Conservation (phyloP, 2,329 filamentous ascomycete species). For the Penicillium sp. region DNA sequence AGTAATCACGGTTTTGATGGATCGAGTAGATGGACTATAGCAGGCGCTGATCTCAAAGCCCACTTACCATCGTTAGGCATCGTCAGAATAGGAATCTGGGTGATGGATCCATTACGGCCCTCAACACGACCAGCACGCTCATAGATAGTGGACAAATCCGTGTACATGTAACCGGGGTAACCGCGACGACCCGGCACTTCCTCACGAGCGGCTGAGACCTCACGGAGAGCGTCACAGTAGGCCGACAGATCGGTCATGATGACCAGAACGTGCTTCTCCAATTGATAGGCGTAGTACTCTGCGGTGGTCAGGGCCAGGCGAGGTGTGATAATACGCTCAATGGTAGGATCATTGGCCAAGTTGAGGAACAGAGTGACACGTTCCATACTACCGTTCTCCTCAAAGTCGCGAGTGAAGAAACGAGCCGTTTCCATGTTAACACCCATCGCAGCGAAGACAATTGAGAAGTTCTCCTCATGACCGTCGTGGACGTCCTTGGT, state of each 20-base stretch:
- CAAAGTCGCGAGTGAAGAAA: constrained; percentile 98
- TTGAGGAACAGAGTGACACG: constrained; percentile 97
- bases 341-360: constrained; percentile 97
- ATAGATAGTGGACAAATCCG: constrained; percentile 99
- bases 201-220: constrained; percentile 95
- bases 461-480: constrained; percentile 99
- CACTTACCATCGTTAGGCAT: constrained; percentile 90
- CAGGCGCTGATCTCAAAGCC: neutral
- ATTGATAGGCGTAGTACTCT: constrained; percentile 99
- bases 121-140: constrained; percentile 96
- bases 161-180: constrained; percentile 99
- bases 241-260: constrained; percentile 97
- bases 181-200: constrained; percentile 98
- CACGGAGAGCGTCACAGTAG: constrained; percentile 97
- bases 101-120: constrained; percentile 96
- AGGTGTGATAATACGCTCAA: constrained; percentile 99
- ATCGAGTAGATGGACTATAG: neutral
- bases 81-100: constrained; percentile 96
- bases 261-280: constrained; percentile 98
- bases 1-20: neutral
- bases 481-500: constrained; percentile 95
- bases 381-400: constrained; percentile 98
- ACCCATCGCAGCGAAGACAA: constrained; percentile 99
- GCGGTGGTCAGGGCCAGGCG: constrained; percentile 96
- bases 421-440: constrained; percentile 98